phyloP scores from a whole-genome alignment of 225 moss, liverwort and hornwort genomes.

The Climacium dendroides region DNA sequence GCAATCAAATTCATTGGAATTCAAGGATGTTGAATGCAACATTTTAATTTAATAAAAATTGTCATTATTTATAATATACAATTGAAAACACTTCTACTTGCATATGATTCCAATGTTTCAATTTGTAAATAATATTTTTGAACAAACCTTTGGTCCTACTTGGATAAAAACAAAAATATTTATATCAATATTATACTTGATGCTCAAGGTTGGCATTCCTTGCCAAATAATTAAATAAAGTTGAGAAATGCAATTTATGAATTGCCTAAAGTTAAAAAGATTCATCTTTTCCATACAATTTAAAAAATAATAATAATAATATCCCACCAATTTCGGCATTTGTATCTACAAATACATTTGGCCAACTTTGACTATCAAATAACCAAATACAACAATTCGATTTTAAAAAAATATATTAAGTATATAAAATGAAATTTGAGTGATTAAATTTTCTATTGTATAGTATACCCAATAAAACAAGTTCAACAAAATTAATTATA shows the following conservation, averaged over 20 bases:
- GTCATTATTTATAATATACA: background rate
- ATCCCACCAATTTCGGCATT: background rate
- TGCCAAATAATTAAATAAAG: background rate
- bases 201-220: background rate
- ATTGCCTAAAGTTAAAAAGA: no score
- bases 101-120: accelerated
- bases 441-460: no score
- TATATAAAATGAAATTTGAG: background rate
- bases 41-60: background rate
- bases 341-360: background rate
- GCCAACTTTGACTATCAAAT: accelerated
- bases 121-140: background rate
- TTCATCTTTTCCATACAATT: background rate
- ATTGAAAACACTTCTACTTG: background rate
- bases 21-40: background rate
- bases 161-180: background rate
- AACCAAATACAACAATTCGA: background rate
- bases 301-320: no score
- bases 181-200: background rate
- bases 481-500: background rate
- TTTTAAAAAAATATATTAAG: no score
- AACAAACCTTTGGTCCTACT: background rate
- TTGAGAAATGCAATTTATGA: background rate
- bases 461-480: accelerated
- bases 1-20: background rate